phyloP scores from a whole-genome alignment of 176 grass and related monocot species.

The Hsuehochloa calcarea region DNA sequence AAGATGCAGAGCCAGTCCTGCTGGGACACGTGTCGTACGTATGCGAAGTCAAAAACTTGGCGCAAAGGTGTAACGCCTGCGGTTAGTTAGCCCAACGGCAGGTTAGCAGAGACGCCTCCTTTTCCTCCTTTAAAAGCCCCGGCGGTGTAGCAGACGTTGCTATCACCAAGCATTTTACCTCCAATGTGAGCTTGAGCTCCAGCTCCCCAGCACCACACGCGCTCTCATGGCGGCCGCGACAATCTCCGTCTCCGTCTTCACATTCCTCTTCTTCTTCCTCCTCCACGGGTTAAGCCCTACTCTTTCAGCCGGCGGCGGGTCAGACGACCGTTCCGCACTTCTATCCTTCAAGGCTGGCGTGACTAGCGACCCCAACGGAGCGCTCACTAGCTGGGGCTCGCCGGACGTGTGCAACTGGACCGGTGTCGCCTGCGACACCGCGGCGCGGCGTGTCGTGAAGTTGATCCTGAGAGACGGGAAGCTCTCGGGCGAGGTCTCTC shows the following conservation, averaged over 20 bases:
- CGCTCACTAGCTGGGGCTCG: slow-evolving; percentile 45
- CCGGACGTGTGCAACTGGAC: slow-evolving; percentile 70
- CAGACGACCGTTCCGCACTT: slow-evolving; percentile 42
- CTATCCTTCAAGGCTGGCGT: slow-evolving; percentile 52
- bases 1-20: accelerated
- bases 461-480: slow-evolving; percentile 33
- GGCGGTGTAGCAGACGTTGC: slow-evolving; percentile 50
- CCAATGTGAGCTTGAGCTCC: slow-evolving; percentile 27
- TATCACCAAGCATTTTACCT: slow-evolving; percentile 23
- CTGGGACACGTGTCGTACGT: not conserved
- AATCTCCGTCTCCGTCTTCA: not conserved
- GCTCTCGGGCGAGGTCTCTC: slow-evolving; percentile 62
- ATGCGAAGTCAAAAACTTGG: slow-evolving; percentile 33
- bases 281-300: not conserved
- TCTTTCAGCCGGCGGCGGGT: not conserved
- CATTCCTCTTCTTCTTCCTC: not conserved
- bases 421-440: slow-evolving; percentile 55
- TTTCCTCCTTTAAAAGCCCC: slow-evolving; percentile 26
- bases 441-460: slow-evolving; percentile 37
- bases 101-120: slow-evolving; percentile 36
- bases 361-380: slow-evolving; percentile 39
- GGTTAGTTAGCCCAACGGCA: not conserved
- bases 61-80: slow-evolving; percentile 35
- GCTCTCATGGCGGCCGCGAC: slow-evolving; percentile 32
- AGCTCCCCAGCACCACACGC: not conserved